These are phyloP conservation scores for Podila horticola DNA, from an alignment of 192 early-diverging fungal genomes.

Conservation along the genomic window DNA sequence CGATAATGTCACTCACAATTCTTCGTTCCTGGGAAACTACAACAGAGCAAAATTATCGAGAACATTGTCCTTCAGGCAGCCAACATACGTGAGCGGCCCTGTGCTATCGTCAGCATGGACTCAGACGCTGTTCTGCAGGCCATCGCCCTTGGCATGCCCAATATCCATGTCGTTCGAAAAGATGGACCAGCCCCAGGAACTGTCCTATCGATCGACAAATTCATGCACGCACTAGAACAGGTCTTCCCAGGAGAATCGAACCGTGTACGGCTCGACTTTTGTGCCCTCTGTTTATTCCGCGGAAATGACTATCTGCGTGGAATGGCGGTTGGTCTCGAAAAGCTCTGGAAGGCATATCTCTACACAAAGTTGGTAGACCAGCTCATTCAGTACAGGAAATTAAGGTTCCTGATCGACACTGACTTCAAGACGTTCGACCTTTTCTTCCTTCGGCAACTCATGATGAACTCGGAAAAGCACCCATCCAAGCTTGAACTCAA, in stretches of 20 bases:
- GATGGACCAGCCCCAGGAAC: slow-evolving; percentile 9
- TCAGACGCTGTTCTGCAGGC: slow-evolving; percentile 49
- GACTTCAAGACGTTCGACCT: slow-evolving; percentile 44
- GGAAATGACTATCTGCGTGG: slow-evolving; percentile 51
- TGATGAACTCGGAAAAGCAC: slow-evolving; percentile 27
- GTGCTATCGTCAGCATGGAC: slow-evolving; percentile 49
- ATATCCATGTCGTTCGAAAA: slow-evolving; percentile 43
- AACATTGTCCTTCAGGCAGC: slow-evolving; percentile 39
- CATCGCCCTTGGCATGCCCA: slow-evolving; percentile 42
- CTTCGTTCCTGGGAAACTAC: neutral
- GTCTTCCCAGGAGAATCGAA: slow-evolving; percentile 44
- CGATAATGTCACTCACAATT: neutral
- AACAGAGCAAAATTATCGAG: slow-evolving; percentile 50
- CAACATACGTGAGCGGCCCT: slow-evolving; percentile 43
- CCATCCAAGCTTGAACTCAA: neutral
- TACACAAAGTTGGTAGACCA: slow-evolving; percentile 36
- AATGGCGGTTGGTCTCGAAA: slow-evolving; percentile 22
- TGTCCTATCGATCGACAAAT: slow-evolving; percentile 41
- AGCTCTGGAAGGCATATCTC: slow-evolving; percentile 32
- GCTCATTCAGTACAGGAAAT: neutral
- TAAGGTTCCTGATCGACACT: slow-evolving; percentile 29
- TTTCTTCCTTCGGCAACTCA: slow-evolving; percentile 29
- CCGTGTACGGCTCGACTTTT: slow-evolving; percentile 35
- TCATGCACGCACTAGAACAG: slow-evolving; percentile 22
- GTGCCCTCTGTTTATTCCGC: slow-evolving; percentile 40